These are phyloP conservation scores for Panus rudis DNA, from an alignment of 768 basidiomycete genomes.

Conservation along the genomic window DNA sequence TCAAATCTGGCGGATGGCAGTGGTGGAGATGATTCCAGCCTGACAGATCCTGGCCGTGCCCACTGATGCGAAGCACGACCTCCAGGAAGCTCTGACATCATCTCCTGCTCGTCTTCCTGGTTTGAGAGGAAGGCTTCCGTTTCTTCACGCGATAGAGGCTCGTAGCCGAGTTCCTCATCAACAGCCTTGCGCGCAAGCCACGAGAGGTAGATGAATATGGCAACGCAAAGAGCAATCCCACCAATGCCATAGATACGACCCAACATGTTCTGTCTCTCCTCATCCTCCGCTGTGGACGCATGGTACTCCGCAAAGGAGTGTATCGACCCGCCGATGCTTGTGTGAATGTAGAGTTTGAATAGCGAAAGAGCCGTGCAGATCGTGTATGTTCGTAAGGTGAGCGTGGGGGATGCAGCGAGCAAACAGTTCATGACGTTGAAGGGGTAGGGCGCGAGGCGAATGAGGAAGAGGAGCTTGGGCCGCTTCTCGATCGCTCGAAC, in stretches of 20 bases:
- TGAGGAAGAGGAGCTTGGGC: slow-evolving; percentile 83
- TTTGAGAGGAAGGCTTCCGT: slow-evolving; percentile 45
- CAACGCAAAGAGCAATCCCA: slow-evolving; percentile 66
- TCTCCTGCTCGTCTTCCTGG: slow-evolving; percentile 19
- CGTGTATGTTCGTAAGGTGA: slow-evolving; percentile 74
- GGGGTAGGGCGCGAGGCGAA: slow-evolving; percentile 87
- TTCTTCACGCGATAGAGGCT: slow-evolving; percentile 39
- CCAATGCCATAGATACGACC: slow-evolving; percentile 57
- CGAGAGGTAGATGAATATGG: slow-evolving; percentile 73
- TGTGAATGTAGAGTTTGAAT: slow-evolving; percentile 89
- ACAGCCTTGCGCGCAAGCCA: slow-evolving; percentile 67
- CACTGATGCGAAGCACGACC: too few relatives aligned
- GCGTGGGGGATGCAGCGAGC: slow-evolving; percentile 78
- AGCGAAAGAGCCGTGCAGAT: slow-evolving; percentile 76
- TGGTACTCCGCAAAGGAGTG: slow-evolving; percentile 75
- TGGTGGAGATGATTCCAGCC: too few relatives aligned
- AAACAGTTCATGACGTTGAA: slow-evolving; percentile 96
- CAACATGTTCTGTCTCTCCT: slow-evolving; percentile 41
- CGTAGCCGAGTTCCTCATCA: slow-evolving; percentile 46
- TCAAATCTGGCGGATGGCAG: too few relatives aligned
- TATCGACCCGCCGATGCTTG: slow-evolving; percentile 78
- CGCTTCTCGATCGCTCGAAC: slow-evolving; percentile 83
- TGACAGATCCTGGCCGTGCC: too few relatives aligned
- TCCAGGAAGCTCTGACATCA: slow-evolving; percentile 7
- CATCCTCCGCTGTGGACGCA: slow-evolving; percentile 27